Evolutionary conservation across 148 eudicot genomes (phyloP), one percentile per base, ranked within the genome.

Genomic region (Rhododendron simsii): DNA sequence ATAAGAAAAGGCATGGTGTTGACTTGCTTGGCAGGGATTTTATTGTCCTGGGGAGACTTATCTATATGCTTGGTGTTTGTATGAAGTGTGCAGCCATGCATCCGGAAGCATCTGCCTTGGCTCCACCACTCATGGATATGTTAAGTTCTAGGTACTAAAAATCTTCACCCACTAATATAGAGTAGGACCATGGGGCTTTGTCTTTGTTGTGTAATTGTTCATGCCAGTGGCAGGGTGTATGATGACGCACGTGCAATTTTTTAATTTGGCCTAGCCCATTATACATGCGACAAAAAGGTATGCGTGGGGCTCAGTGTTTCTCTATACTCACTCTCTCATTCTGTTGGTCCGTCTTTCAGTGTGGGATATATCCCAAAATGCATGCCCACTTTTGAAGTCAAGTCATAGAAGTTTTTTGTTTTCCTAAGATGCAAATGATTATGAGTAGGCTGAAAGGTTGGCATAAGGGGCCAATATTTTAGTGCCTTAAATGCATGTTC

Each of bases 1-100:
- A 96, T 90, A 95, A 94, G 94, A 96, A 92, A 94, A 92, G 94
- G 85, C 99, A 96, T 73, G 99, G 98, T 41, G 96, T 94, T 90
- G 98, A 96, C 90, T 95, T 96, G 90, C 89, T 96, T 81, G 99
- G 94, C 23, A 91, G 98, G 82, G 99, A 96, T 90, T 95, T 94
- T 87, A 89, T 96, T 88, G 96, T 96, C 81, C 88, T 96, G 81
- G 99, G 99, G 57, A 96, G 93, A 89, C 94, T 96, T 81, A 86
- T 95, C 83, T 91, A 95, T 90, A 96, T 93, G 98, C 99, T 96
- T 35, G 99, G 98, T 63, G 91, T 95, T 45, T 95, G 99, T 87
- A 94, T 96, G 89, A 94, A 91, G 90, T 94, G 98, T 87, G 89
- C 93, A 84, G 93, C 98, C 79, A 91, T 96, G 94, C 99, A 96